A percentile compares a stretch with the other conserved stretches of the same genome.
phyloP scores from a whole-genome alignment of 2,329 filamentous ascomycete species.

The Epichloe gansuensis region DNA sequence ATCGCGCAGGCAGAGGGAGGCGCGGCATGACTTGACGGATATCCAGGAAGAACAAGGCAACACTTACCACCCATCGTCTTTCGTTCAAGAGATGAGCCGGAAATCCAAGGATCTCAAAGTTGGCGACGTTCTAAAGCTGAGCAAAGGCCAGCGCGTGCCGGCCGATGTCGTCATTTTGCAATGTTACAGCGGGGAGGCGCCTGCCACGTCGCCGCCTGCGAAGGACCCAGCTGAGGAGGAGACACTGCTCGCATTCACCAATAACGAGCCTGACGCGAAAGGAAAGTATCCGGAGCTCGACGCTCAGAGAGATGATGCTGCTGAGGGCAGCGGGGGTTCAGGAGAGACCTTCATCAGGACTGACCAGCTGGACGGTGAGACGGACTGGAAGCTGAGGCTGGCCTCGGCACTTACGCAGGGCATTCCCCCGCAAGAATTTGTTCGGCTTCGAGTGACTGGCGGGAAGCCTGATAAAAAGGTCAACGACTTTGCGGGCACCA shows the following conservation, averaged over 20 bases:
- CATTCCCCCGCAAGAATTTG: conserved; percentile 60
- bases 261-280: conserved; percentile 21
- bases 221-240: conserved; percentile 25
- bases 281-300: conserved; percentile 22
- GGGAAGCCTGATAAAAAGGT: conserved; percentile 88
- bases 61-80: conserved; percentile 29
- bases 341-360: conserved; percentile 96
- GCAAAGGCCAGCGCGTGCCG: conserved; percentile 84
- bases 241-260: conserved; percentile 28
- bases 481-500: conserved; percentile 85
- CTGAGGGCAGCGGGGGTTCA: conserved; percentile 28
- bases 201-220: conserved; percentile 14
- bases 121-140: conserved; percentile 86
- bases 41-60: conserved; percentile 61
- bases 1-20: conserved; percentile 18
- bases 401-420: conserved; percentile 76
- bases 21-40: conserved; percentile 38
- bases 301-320: conserved; percentile 14
- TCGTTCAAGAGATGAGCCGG: conserved; percentile 55
- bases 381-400: conserved; percentile 91
- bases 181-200: conserved; percentile 51
- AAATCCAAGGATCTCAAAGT: conserved; percentile 84
- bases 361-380: conserved; percentile 94
- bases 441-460: conserved; percentile 58
- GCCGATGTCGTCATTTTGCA: conserved; percentile 91